Evolutionary conservation across 2,329 filamentous ascomycete genomes (phyloP), one percentile per base, ranked within the genome.

Genomic region (Tympanopsis confertula): DNA sequence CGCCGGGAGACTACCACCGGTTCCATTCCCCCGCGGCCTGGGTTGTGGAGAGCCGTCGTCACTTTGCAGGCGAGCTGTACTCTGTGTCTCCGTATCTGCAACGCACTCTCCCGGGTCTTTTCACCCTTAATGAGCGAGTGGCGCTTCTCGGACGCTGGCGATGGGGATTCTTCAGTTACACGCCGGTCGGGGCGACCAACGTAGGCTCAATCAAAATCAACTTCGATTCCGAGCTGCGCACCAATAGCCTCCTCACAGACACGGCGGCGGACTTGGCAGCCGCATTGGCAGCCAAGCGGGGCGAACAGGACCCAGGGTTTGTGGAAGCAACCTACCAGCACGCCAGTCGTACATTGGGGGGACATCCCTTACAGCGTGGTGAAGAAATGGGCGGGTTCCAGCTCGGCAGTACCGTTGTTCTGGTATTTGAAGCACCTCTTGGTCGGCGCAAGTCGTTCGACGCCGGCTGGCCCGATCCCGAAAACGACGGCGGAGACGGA

Each of bases 301-400:
- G 87, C 3, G 85, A 95, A 59, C 71, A 78, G 2, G 94, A 94
- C 54, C 74, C 78, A n/a, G 91, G 91, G 1, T 98, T 88, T 53
- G 78, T 85, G 1, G 91, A 98, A 62, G 93, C 91, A 5, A 88
- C 83, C 2, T 98, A 98, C 53, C 74, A 74, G 35, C 70, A 69
- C 13, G 86, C 89, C 2, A 93, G 84, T 50, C 62, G 69, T 3
- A 73, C 94, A 2, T 68, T 98, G 0, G 76, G 77, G 15, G 91
- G 93, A 2, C 79, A 96, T 55, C 82, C 89, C 2, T 64, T 98
- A 39, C 75, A 80, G 44, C 72, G 84, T 33, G 91, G 91, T 24
- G 89, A 96, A 54, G 91, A 98, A 60, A 96, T 98, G 87, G 91
- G 91, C 39, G 93, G 91, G 0, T 98, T 98, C 63, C 86, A 93